A percentile compares a stretch with the other conserved stretches of the same genome.
These are phyloP conservation scores for Boletus edulis DNA, from an alignment of 768 basidiomycete species.

Conservation along the genomic window DNA sequence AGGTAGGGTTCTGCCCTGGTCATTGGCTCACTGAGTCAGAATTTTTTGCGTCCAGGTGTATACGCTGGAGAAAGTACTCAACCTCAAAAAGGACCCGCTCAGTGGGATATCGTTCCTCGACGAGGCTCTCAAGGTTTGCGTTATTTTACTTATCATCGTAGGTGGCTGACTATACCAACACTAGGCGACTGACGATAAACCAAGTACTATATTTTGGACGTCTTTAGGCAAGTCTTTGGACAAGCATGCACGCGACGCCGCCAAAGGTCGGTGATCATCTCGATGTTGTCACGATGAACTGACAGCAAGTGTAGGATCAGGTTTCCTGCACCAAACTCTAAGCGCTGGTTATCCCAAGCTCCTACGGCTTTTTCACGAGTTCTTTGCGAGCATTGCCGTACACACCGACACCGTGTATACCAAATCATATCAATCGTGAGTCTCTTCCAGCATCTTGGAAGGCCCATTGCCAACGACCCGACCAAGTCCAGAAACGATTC, in stretches of 20 bases:
- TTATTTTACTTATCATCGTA: not conserved
- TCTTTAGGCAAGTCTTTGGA: conserved; percentile 79
- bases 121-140: conserved; percentile 83
- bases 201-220: conserved; percentile 90
- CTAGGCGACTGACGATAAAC: conserved; percentile 88
- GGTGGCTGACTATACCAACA: conserved; percentile 1
- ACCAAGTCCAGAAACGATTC: conserved; percentile 83
- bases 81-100: conserved; percentile 79
- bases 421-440: conserved; percentile 78
- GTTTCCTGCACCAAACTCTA: conserved; percentile 88
- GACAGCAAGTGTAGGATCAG: conserved; percentile 56
- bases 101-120: conserved; percentile 82
- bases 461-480: not conserved
- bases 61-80: conserved; percentile 90
- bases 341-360: conserved; percentile 84
- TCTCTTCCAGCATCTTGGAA: not conserved
- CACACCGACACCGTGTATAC: conserved; percentile 95
- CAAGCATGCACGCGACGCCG: conserved; percentile 74
- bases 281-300: not conserved
- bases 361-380: conserved; percentile 90
- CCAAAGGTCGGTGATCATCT: conserved; percentile 55
- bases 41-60: conserved; percentile 61
- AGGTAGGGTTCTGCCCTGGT: conserved; percentile 42
- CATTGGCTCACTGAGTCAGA: not conserved
- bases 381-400: conserved; percentile 93